These are phyloP conservation scores for Sporothrix inflata DNA, from an alignment of 2,329 filamentous ascomycete genomes.

Conservation along the genomic window DNA sequence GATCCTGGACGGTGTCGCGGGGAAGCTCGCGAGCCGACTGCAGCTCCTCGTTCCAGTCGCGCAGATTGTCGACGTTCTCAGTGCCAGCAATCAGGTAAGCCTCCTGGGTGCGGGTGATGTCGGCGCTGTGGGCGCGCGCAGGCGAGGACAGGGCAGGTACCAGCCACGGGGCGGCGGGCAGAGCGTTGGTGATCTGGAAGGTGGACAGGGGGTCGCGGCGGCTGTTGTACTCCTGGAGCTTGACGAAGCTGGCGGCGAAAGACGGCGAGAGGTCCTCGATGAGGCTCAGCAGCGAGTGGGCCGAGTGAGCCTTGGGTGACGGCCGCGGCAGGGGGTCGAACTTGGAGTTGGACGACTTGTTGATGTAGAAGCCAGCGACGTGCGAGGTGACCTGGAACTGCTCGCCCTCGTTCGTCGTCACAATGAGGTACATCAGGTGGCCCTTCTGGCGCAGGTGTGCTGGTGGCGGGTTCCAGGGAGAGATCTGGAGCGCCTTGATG, in stretches of 20 bases:
- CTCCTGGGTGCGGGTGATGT: conserved; percentile 89
- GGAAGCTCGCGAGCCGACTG: conserved; percentile 95
- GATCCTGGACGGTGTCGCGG: conserved; percentile 90
- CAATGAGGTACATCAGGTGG: conserved; percentile 85
- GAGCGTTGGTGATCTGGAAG: conserved; percentile 94
- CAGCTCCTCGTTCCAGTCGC: conserved; percentile 99
- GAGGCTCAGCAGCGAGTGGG: conserved; percentile 85
- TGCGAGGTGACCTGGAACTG: conserved; percentile 92
- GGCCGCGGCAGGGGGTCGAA: conserved; percentile 87
- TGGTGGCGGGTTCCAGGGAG: conserved; percentile 94
- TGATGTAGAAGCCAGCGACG: conserved; percentile 94
- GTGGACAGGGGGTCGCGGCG: conserved; percentile 85
- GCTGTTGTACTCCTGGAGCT: conserved; percentile 82
- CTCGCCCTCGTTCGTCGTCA: conserved; percentile 92
- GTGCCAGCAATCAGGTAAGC: conserved; percentile 86
- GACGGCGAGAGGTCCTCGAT: conserved; percentile 80
- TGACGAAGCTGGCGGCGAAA: conserved; percentile 74
- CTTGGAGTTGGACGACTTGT: conserved; percentile 92
- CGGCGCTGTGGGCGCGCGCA: conserved; percentile 72
- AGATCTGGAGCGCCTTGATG: conserved; percentile 84
- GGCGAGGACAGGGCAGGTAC: conserved; percentile 71
- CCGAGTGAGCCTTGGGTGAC: conserved; percentile 74
- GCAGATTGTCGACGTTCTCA: conserved; percentile 89
- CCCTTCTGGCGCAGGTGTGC: conserved; percentile 89
- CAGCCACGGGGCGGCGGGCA: conserved; percentile 89